Conservation (phyloP, 257 asterid genomes). For the Phtheirospermum japonicum region DNA sequence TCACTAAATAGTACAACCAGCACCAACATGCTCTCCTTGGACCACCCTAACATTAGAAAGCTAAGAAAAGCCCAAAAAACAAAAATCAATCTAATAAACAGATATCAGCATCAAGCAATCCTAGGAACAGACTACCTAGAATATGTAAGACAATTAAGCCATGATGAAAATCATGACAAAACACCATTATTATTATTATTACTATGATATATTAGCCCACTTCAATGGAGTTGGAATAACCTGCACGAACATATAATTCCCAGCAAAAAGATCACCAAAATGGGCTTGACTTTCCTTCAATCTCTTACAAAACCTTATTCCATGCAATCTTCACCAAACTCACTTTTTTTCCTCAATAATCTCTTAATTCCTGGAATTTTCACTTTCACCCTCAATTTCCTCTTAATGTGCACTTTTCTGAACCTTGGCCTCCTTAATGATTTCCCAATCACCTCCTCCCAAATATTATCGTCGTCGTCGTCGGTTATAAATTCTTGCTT, state of each 20-base stretch:
- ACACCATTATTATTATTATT: no score
- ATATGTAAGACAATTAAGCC: neutral
- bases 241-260: constrained; percentile 84
- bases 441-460: no score
- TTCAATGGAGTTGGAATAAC: constrained; percentile 65
- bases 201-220: neutral
- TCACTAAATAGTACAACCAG: no score
- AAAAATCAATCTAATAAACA: no score
- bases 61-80: neutral
- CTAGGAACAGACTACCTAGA: neutral
- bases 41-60: no score
- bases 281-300: constrained; percentile 74
- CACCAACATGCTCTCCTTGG: no score
- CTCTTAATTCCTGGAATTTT: constrained; percentile 49
- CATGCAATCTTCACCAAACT: constrained; percentile 39
- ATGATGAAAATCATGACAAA: no score
- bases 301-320: constrained; percentile 50
- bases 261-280: constrained; percentile 83
- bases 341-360: constrained; percentile 41
- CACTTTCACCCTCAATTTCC: constrained; percentile 45
- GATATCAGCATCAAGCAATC: neutral
- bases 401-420: no score
- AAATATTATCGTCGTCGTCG: no score
- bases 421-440: no score
- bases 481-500: no score